Evolutionary conservation across 192 early-diverging fungal species (phyloP), one percentile per base, ranked within the genome.

Genomic region (Spinellus fusiger): DNA sequence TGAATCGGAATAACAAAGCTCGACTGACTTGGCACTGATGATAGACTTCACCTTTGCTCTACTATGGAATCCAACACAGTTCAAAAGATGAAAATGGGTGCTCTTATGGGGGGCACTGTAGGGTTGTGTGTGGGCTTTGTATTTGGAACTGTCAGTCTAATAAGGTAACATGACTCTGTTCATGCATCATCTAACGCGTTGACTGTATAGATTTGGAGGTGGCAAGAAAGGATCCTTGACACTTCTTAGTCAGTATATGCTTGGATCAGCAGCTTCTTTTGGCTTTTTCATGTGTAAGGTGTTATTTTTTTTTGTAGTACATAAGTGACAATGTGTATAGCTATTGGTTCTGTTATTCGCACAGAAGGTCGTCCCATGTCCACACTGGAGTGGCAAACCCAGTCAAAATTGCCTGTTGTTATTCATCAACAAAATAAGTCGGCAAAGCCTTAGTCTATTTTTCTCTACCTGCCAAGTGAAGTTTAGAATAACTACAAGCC

Each of bases 281-380:
- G 88, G 86, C 20, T 86, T 89, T 54, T 92, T 92, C 53, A 89
- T 92, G 88, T 77, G 81, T 79, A 83, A 62, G 54, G 48, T n/a
- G 18, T n/a, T 28, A 18, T 40, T 20, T 8, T 33, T 51, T 62
- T 44, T 32, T 25, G 37, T 33, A 23, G 15, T 48, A 22, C 37
- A 22, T 51, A 33, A 38, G 16, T 25, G 33, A 35, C 4, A 3
- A 23, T 15, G 1, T 49, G 4, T 12, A 32, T 28, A 72, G 69
- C 74, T 18, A 75, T 81, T 61, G 78, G 78, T 32, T 78, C 83
- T 22, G 73, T 78, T 7, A 78, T 83, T 60, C 73, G 78, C 33
- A 71, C 71, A 18, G 81, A 82, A 58, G 72, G 66, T 26, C 40
- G 18, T 44, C 40, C 40, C 10, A 44, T n/a, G 13, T 12, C 40